Evolutionary conservation across 768 basidiomycete species (phyloP), one percentile per base, ranked within the genome.

Genomic region (Trametes meyenii): DNA sequence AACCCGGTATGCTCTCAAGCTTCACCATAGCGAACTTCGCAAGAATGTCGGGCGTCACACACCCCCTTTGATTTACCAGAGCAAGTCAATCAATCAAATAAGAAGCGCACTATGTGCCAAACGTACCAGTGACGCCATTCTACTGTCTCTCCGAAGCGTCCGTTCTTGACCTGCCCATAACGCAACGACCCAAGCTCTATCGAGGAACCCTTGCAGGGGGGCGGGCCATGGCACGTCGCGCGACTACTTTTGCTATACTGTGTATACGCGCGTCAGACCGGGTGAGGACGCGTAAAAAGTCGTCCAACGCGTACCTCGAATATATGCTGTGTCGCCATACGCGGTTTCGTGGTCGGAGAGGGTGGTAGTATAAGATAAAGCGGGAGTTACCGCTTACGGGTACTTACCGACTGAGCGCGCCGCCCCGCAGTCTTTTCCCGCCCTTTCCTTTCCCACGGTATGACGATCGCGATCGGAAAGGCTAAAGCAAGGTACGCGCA

Each of bases 51-150:
- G 82, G 78, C 21, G 86, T 87, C 11, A 90, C 87, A 60, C 90
- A 92, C 62, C 86, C 88, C 90, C 89, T 90, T 63, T 55, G 19
- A n/a, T 13, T 35, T 5, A 43, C 12, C 17, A 39, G 29, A 39
- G 40, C 56, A 16, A 17, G 46, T 44, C 21, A 36, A 33, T 43
- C 56, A 66, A 40, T 64, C 49, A 26, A 35, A 49, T 1, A 35
- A 19, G 36, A 39, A 58, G 8, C 43, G 58, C 46, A 33, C 45
- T 50, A 36, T 33, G 67, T 50, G 39, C 29, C 42, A 60, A 49
- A 60, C 77, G 67, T 73, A 89, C 89, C 90, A 92, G 66, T 92
- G 90, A 43, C 84, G 78, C 91, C 91, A 92, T 68, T 85, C 79
- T 3, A 91, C 83, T 0, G 79, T 82, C 71, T 89, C 87, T 49